These are phyloP conservation scores for Aspergillus pseudonomiae DNA, from an alignment of 2,329 filamentous ascomycete genomes.

Conservation along the genomic window DNA sequence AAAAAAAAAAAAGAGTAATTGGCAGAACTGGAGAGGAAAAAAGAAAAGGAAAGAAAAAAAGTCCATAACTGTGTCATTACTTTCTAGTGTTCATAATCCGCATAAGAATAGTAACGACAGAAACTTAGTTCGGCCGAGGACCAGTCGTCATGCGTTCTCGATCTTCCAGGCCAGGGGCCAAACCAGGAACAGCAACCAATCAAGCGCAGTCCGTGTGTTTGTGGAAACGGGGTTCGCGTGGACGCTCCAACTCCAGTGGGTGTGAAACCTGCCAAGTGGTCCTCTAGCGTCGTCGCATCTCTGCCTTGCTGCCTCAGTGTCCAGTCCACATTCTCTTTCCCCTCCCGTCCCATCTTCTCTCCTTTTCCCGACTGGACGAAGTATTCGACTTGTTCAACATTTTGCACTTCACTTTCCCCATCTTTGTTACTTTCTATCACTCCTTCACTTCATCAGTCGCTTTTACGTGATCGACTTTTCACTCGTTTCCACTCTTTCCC, in stretches of 20 bases:
- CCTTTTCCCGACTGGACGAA: conserved; percentile 9
- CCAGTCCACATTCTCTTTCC: conserved; percentile 1
- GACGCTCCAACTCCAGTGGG: conserved; percentile 3
- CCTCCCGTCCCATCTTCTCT: conserved; percentile 13
- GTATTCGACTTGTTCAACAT: conserved; percentile 14
- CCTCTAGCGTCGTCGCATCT: conserved; percentile 5
- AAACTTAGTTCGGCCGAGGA: conserved; percentile 3
- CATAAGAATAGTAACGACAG: conserved; percentile 4
- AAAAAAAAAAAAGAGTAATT: neutral
- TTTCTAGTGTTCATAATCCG: neutral
- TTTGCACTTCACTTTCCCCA: conserved; percentile 10
- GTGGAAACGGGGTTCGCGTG: conserved; percentile 9
- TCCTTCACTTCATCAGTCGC: conserved; percentile 14
- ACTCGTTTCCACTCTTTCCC: conserved; percentile 22
- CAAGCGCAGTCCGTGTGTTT: conserved; percentile 2
- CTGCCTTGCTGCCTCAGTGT: conserved; percentile 9
- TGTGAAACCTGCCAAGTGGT: conserved; percentile 13
- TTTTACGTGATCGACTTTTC: conserved; percentile 23
- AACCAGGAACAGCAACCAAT: neutral
- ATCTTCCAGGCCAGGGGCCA: conserved; percentile 9
- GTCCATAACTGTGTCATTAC: neutral
- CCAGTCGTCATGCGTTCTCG: conserved; percentile 6
- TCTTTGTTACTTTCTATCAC: conserved; percentile 16
- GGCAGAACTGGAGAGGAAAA: neutral
- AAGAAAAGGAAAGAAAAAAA: neutral